Evolutionary conservation across 2,329 filamentous ascomycete genomes (phyloP), one percentile per base, ranked within the genome.

Genomic region (Aurifilum marmelostoma): DNA sequence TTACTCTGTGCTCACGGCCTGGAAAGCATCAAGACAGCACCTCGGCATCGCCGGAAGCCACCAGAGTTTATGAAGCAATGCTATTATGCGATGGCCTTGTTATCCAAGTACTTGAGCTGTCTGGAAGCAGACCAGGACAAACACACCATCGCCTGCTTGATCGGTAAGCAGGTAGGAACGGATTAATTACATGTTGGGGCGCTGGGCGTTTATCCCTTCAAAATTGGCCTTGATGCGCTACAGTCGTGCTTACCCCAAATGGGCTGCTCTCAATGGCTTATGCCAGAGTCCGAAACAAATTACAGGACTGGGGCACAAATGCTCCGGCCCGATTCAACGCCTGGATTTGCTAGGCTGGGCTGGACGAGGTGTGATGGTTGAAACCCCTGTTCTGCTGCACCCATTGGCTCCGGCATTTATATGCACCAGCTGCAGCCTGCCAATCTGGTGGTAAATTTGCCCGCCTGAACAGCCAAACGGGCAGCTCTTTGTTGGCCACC

Each of bases 371-470:
- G 56, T 37, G 32, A n/a, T 18, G 18, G 56, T 37, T n/a, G 21
- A 3, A 37, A 59, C 21, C 56, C 56, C 32, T 59, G 56, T 21
- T n/a, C 21, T 37, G 56, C 34, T 27, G 34, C 59, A 41, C 14
- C 32, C 21, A 62, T 43, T 62, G 59, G 59, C 59, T 43, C 29
- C 37, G 59, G 59, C 21, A 62, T 29, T 39, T 41, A 7, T 8
- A 27, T 41, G 59, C 37, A 21, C 32, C 9, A 39, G 37, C 59
- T 62, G 37, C 59, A 59, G 32, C 24, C 34, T 62, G 58, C 32
- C 58, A 63, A 29, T 27, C 41, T 34, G 21, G 11, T 9, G 21
- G 61, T 63, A 4, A 63, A 63, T 50, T 47, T 50, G 41, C 61
- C 61, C 43, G 9, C 61, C 29, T 52, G 27, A 16, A 64, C 47